Conservation (phyloP, 805 yeast genomes). For the Limtongia smithiae region DNA sequence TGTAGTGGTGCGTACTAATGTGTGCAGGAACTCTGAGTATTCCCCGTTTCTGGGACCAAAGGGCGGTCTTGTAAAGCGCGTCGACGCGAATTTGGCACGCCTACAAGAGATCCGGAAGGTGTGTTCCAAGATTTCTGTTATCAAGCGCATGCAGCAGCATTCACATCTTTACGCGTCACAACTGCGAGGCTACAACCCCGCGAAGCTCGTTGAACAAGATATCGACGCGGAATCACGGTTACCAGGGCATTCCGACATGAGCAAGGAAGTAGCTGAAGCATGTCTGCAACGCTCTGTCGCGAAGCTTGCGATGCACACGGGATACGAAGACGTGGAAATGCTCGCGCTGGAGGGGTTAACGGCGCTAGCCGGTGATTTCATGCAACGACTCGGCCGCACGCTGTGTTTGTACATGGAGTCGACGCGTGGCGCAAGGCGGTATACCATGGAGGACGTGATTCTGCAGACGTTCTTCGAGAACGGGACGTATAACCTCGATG, state of each 20-base stretch:
- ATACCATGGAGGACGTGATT: constrained; percentile 47
- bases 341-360: constrained; percentile 74
- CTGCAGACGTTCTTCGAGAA: constrained; percentile 70
- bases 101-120: constrained; percentile 86
- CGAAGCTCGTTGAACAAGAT: constrained; percentile 60
- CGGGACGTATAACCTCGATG: constrained; percentile 78
- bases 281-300: constrained; percentile 67
- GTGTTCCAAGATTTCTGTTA: constrained; percentile 82
- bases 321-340: constrained; percentile 80
- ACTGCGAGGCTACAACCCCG: constrained; percentile 64
- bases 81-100: constrained; percentile 63
- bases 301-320: constrained; percentile 83
- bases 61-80: constrained; percentile 58
- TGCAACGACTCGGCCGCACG: constrained; percentile 69
- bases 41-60: constrained; percentile 45
- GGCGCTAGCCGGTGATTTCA: constrained; percentile 75
- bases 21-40: constrained; percentile 38
- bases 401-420: constrained; percentile 71
- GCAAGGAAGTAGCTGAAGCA: constrained; percentile 57
- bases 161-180: constrained; percentile 52
- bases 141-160: constrained; percentile 86
- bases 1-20: not conserved
- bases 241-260: constrained; percentile 57
- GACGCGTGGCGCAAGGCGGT: constrained; percentile 33
- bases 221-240: constrained; percentile 80